Conservation (phyloP, 768 basidiomycete species). For the Pisolithus tinctorius region DNA sequence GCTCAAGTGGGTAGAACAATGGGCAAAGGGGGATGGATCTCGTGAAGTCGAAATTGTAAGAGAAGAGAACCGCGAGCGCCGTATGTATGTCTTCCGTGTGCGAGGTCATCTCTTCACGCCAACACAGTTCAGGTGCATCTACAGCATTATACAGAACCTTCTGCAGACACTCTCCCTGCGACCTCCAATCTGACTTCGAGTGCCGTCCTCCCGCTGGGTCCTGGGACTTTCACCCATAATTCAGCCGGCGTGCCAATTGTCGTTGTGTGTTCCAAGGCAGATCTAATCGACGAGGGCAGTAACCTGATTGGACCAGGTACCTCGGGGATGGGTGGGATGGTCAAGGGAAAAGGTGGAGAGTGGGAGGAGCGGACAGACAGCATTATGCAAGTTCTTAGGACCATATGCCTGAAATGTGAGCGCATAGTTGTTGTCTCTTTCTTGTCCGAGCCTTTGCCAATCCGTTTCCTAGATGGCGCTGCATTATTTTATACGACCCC, state of each 20-base stretch:
- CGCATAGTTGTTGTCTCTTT: slow-evolving; percentile 6
- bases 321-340: slow-evolving; percentile 84
- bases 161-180: slow-evolving; percentile 55
- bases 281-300: slow-evolving; percentile 79
- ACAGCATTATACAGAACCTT: slow-evolving; percentile 86
- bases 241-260: slow-evolving; percentile 78
- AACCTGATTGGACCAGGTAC: slow-evolving; percentile 63
- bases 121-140: slow-evolving; percentile 75
- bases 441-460: not conserved
- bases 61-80: slow-evolving; percentile 77
- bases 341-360: slow-evolving; percentile 84
- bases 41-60: slow-evolving; percentile 68
- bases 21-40: slow-evolving; percentile 62
- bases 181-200: slow-evolving; percentile 51
- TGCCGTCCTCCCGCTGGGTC: slow-evolving; percentile 76
- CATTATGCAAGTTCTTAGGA: slow-evolving; percentile 90
- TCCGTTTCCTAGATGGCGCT: slow-evolving; percentile 69
- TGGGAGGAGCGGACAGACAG: slow-evolving; percentile 97
- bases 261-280: slow-evolving; percentile 89
- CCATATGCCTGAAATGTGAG: slow-evolving; percentile 89
- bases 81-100: slow-evolving; percentile 39
- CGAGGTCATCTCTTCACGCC: slow-evolving; percentile 1
- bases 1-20: slow-evolving; percentile 80
- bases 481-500: slow-evolving; percentile 87
- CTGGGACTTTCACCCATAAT: slow-evolving; percentile 85